These are phyloP conservation scores for Calonectria hongkongensis DNA, from an alignment of 2,329 filamentous ascomycete genomes.

Conservation along the genomic window DNA sequence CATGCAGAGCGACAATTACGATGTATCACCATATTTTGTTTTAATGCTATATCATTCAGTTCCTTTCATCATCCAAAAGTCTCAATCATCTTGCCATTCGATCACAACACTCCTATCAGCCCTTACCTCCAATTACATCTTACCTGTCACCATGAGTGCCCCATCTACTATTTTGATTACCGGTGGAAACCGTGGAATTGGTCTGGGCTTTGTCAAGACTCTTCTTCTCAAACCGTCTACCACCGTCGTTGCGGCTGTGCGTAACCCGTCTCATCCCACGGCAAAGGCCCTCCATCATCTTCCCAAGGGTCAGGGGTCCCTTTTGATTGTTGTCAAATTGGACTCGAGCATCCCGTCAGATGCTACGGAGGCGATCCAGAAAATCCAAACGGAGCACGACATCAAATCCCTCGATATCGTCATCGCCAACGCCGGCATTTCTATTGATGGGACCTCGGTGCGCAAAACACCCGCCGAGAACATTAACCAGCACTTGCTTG, in stretches of 20 bases:
- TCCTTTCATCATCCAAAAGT: too few species aligned
- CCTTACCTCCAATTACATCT: background rate
- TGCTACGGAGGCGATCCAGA: background rate
- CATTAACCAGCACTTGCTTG: conserved; percentile 25
- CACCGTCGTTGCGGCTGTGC: conserved; percentile 29
- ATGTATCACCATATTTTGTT: too few species aligned
- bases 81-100: too few species aligned
- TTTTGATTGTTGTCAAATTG: conserved; percentile 30
- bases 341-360: conserved; percentile 10
- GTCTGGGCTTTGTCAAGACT: conserved; percentile 59
- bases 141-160: background rate
- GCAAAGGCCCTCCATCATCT: background rate
- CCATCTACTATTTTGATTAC: conserved; percentile 56
- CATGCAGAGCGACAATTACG: too few species aligned
- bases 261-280: conserved; percentile 14
- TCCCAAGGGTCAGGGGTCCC: conserved; percentile 16
- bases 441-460: conserved; percentile 5
- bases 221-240: conserved; percentile 69
- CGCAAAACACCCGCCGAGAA: background rate
- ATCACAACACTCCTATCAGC: too few species aligned
- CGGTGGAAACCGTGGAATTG: conserved; percentile 64
- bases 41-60: too few species aligned
- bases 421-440: conserved; percentile 29
- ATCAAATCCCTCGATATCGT: conserved; percentile 28
- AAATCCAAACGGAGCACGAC: conserved; percentile 2